Base-by-base conservation (phyloP, 2,329 filamentous ascomycete species). In the Paraconiothyrium sp. region DNA sequence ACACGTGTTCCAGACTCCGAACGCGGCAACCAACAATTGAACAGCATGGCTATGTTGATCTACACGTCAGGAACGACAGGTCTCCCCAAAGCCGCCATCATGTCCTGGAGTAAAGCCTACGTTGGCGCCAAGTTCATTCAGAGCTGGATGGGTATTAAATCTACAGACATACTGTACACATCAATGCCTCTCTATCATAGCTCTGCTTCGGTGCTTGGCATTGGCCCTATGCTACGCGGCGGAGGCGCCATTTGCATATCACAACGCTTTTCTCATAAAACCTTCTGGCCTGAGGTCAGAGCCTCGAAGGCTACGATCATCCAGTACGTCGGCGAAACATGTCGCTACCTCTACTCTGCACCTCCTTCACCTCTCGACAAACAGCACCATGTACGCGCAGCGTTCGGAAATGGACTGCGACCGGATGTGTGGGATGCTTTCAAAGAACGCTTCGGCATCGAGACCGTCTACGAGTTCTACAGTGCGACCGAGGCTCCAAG, bases 401-500 rank as follows among this genome's bases (percentile, higher is more conserved):
- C 75, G 2, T 79, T 75, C 41, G 79, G 79, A 11, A 81, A 81
- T 51, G 79, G 79, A n/a, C 68, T 81, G 13, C 68, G 79, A 5
- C 78, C 78, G 0, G 79, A 81, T 54, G 76, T 81, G 22, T 81
- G 79, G 78, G 68, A 79, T 16, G 63, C 69, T 0, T 81, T 81
- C 68, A 77, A 79, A 46, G 60, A 75, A n/a, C 72, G 79, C 32
- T 81, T 81, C 62, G 70, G 68, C 41, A 78, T 81, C 50, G 47
- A 60, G 11, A 73, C 71, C 4, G 75, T 81, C 60, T 74, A 66
- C 58, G 79, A 81, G 52, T 76, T 81, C 56, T 81, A 79, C 64
- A 68, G 73, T 8, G 77, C 78, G 1, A 81, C 78, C 1, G 79
- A 81, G 78, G 88, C 90, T 14, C 83, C 92, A 30, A 84, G 91